Evolutionary conservation across 2,329 filamentous ascomycete species (phyloP).

Genomic region (Aspergillus hiratsukae): DNA sequence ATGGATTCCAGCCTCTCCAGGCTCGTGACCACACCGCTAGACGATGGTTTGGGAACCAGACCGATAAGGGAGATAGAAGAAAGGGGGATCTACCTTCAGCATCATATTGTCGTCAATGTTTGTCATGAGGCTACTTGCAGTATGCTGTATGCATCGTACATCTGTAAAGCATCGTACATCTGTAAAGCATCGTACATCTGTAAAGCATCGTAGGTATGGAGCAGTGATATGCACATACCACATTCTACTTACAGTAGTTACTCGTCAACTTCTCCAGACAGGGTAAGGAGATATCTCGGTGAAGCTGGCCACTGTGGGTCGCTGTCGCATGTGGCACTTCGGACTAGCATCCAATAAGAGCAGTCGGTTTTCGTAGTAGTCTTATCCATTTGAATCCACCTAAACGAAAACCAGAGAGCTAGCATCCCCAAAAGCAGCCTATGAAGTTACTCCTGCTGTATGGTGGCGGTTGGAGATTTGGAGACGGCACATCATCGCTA

Average conservation of each 20-base stretch:
- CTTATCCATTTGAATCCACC: neutral
- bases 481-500: neutral
- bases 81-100: neutral
- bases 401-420: neutral
- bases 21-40: neutral
- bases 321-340: slow-evolving; percentile 3
- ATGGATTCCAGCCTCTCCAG: neutral
- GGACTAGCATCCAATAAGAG: slow-evolving; percentile 10
- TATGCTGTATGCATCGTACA: no score
- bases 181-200: neutral
- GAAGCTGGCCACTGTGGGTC: slow-evolving; percentile 2
- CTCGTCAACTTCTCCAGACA: slow-evolving; percentile 15
- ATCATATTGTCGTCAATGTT: neutral
- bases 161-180: no score
- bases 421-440: neutral
- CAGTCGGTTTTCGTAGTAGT: slow-evolving; percentile 5
- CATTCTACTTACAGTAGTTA: neutral
- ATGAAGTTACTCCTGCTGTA: neutral
- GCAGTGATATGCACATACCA: neutral
- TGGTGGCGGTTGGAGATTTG: slow-evolving; percentile 1
- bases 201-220: neutral
- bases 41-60: neutral
- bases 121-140: neutral
- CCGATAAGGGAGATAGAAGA: neutral
- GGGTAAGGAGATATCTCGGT: slow-evolving; percentile 4